Base-by-base conservation (phyloP, 495 filamentous ascomycete genomes). In the Aspergillus leporis region DNA sequence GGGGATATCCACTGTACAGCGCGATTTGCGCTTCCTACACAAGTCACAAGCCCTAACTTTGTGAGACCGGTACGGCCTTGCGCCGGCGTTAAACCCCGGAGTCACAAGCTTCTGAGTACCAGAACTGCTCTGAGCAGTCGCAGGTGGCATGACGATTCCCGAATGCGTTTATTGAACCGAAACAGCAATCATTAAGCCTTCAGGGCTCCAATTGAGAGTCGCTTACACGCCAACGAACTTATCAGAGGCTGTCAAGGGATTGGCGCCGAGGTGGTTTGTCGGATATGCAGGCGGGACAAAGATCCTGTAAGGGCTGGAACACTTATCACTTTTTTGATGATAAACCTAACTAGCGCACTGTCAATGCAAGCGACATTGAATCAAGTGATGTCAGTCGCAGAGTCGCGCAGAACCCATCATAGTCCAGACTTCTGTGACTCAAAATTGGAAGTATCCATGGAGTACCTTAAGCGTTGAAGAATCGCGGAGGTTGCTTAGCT, bases 21-120 rank as follows among this genome's bases (percentile, higher is more conserved):
- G 73, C 1, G 77, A 79, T 63, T 82, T 82, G 66, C 79, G 74
- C 61, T 78, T 78, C 56, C 79, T 70, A 64, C 79, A 82, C n/a
- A 78, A 66, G 58, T 80, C 74, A 60, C 79, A 82, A 23, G 79
- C 79, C 59, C 77, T 72, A 49, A 79, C 74, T 55, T 80, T 80
- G 68, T 82, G 79, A 18, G 79, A 82, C 46, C 79, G 66, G 59
- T 82, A 81, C 2, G 79, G 79, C 52, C 77, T 68, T 51, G 77
- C 71, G 10, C 77, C 77, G 47, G 77, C 73, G 56, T 76, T 78
- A 63, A 80, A 74, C 23, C 72, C 72, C 54, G 75, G 71, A 48
- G 75, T 75, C 46, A 71, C 67, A 30, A 71, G 62, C 53, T 78
- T 78, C 21, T 70, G 67, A 48, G 65, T 62, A 23, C 43, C 30